phyloP scores from a whole-genome alignment of 2,329 filamentous ascomycete genomes.

The Coniochaeta prunicola region DNA sequence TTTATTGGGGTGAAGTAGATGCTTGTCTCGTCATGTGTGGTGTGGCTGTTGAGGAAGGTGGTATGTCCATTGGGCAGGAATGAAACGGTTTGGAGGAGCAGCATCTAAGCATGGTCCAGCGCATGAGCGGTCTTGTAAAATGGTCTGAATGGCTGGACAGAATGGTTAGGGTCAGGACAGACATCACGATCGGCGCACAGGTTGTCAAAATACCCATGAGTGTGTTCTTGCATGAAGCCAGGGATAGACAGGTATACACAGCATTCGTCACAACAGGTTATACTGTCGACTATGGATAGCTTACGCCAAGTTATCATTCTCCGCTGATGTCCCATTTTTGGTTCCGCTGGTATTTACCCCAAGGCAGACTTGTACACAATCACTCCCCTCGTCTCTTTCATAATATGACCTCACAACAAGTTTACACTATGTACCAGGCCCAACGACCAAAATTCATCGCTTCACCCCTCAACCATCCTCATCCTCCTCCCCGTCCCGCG shows the following conservation, averaged over 20 bases:
- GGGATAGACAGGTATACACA: not conserved
- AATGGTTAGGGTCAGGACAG: not conserved
- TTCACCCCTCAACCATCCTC: slow-evolving; percentile 8
- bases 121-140: not conserved
- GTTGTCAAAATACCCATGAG: not conserved
- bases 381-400: not conserved
- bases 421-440: not conserved
- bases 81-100: not conserved
- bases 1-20: slow-evolving; percentile 56
- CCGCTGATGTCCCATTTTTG: not conserved
- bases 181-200: not conserved
- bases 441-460: not conserved
- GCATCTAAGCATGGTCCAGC: not conserved
- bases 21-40: not conserved
- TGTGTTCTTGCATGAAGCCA: not conserved
- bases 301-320: not conserved
- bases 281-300: not conserved
- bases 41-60: not conserved
- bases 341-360: not conserved
- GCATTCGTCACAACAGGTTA: not conserved
- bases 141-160: not conserved
- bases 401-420: not conserved
- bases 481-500: slow-evolving; percentile 2
- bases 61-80: not conserved
- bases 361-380: not conserved